A percentile compares a stretch with the other conserved stretches of the same genome.
phyloP scores from a whole-genome alignment of 257 asterid species.

The Avicennia marina region DNA sequence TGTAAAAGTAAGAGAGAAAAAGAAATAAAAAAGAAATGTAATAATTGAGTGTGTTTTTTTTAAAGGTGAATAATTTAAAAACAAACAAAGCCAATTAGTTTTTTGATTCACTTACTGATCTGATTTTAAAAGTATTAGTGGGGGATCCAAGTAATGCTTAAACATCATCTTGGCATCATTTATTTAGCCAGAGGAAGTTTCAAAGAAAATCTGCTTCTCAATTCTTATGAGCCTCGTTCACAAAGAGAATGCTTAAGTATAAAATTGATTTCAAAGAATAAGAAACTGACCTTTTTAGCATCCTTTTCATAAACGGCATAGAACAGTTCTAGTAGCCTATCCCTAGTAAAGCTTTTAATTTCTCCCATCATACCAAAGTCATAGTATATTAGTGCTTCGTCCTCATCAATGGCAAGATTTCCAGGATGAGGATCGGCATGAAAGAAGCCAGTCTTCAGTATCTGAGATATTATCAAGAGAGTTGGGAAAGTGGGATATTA shows the following conservation, averaged over 20 bases:
- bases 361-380: conserved; percentile 99
- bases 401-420: conserved; percentile 90
- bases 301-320: conserved; percentile 93
- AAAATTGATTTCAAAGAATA: neutral
- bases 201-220: neutral
- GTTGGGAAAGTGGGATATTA: too few relatives aligned
- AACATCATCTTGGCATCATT: neutral
- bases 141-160: too few relatives aligned
- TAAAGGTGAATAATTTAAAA: too few relatives aligned
- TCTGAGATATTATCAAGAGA: conserved; percentile 55
- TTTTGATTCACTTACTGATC: too few relatives aligned
- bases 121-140: too few relatives aligned
- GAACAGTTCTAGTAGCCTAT: conserved; percentile 68
- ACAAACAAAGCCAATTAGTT: too few relatives aligned
- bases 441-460: conserved; percentile 88
- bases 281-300: conserved; percentile 62
- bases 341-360: conserved; percentile 79
- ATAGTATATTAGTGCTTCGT: conserved; percentile 83
- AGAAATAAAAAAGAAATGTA: too few relatives aligned
- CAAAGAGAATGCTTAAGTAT: neutral
- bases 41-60: too few relatives aligned
- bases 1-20: too few relatives aligned
- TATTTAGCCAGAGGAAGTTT: neutral
- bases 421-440: conserved; percentile 99
- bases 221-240: neutral